phyloP scores from a whole-genome alignment of 2,329 filamentous ascomycete species.

The Fusarium mangiferae region DNA sequence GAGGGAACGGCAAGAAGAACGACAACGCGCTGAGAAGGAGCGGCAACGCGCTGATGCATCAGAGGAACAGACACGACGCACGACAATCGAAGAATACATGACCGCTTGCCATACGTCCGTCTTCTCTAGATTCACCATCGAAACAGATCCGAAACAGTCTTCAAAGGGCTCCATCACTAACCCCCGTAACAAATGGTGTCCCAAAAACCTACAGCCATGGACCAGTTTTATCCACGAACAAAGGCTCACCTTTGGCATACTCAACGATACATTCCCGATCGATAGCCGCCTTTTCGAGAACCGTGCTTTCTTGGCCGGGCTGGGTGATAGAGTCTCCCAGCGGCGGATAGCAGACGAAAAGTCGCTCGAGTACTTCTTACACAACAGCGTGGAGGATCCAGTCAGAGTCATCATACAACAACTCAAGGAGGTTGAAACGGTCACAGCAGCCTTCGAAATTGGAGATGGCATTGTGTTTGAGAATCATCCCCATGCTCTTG shows the following conservation, averaged over 20 bases:
- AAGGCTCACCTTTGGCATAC: not conserved
- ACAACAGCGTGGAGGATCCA: constrained; percentile 46
- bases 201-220: not conserved
- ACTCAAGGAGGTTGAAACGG: constrained; percentile 37
- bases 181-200: not conserved
- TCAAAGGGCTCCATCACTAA: not conserved
- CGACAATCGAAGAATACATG: not conserved
- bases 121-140: not conserved
- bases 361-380: constrained; percentile 44
- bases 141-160: not conserved
- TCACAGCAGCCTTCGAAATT: constrained; percentile 39
- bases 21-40: not conserved
- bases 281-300: not conserved
- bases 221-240: not conserved
- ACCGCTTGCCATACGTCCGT: not conserved
- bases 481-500: constrained; percentile 44
- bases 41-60: not conserved
- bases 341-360: constrained; percentile 37
- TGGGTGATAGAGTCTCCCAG: not conserved
- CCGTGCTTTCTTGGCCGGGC: not conserved
- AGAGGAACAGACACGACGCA: not conserved
- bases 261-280: not conserved
- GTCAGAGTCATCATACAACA: constrained; percentile 46
- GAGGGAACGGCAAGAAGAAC: not conserved
- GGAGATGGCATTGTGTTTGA: constrained; percentile 48